Percentiles rank a stretch among this genome's conserved stretches.
Evolutionary conservation across 352 stramenopile genomes (phyloP).

Genomic region (Pseudoperonospora humuli): DNA sequence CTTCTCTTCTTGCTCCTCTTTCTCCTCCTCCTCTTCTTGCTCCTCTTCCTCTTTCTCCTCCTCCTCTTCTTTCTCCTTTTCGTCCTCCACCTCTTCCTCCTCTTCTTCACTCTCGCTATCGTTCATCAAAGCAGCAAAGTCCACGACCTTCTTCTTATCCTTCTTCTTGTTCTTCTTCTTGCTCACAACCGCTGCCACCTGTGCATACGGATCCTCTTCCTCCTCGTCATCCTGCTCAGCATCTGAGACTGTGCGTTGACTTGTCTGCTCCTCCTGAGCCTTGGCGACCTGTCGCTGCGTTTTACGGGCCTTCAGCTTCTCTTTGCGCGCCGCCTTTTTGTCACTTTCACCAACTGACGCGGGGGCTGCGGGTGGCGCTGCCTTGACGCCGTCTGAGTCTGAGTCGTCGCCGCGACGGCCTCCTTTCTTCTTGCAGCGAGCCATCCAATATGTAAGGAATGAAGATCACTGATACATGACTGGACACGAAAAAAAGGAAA

Average conservation of each 20-base stretch:
- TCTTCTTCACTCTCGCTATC: conserved; percentile 35
- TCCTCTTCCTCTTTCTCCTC: conserved; percentile 41
- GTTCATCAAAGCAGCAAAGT: conserved; percentile 29
- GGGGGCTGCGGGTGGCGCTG: conserved; percentile 19
- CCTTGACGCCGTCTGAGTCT: conserved; percentile 49
- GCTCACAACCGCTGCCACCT: conserved; percentile 40
- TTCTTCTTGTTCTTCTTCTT: conserved; percentile 80
- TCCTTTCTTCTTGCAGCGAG: conserved; percentile 76
- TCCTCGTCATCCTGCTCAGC: conserved; percentile 22
- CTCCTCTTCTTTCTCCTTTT: conserved; percentile 47
- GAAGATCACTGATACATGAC: too few species aligned
- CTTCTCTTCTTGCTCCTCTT: conserved; percentile 28
- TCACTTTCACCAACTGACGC: conserved; percentile 30
- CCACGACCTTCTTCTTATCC: conserved; percentile 60
- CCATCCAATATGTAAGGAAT: too few species aligned
- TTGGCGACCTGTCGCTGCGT: conserved; percentile 37
- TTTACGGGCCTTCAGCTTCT: conserved; percentile 67
- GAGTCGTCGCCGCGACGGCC: conserved; percentile 61
- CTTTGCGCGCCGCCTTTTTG: conserved; percentile 76
- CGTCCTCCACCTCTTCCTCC: conserved; percentile 39
- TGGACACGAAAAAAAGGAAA: too few species aligned
- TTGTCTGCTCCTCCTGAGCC: conserved; percentile 32
- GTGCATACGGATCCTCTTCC: conserved; percentile 45
- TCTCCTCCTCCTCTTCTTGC: conserved; percentile 19
- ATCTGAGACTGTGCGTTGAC: conserved; percentile 16